phyloP scores from a whole-genome alignment of 73 alveolate species.

The Tetrahymena borealis region DNA sequence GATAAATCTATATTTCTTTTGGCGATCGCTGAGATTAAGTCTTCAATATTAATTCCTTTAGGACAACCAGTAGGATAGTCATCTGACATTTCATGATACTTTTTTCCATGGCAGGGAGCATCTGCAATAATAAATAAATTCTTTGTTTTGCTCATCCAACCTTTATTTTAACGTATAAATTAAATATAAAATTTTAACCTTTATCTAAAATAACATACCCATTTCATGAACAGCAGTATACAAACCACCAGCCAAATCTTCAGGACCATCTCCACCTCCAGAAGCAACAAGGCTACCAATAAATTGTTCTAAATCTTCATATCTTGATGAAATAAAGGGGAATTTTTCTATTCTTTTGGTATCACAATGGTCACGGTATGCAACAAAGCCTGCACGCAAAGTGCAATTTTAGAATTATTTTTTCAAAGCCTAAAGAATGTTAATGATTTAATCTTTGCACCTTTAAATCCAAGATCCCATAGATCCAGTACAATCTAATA shows the following conservation, averaged over 20 bases:
- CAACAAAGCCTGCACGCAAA: slow-evolving; percentile 55
- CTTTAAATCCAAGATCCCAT: slow-evolving; percentile 51
- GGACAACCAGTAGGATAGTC: slow-evolving; percentile 14
- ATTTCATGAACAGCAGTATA: not conserved
- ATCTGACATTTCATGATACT: not conserved
- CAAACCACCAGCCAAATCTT: slow-evolving; percentile 11
- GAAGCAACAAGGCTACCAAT: not conserved
- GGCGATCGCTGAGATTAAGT: not conserved
- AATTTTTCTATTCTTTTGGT: not conserved
- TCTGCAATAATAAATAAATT: not conserved
- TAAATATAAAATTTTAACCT: not conserved
- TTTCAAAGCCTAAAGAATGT: slow-evolving; percentile 33
- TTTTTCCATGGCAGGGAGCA: not conserved
- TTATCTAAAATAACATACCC: not conserved
- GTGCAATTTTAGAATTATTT: slow-evolving; percentile 27
- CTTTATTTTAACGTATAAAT: not conserved
- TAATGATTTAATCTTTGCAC: slow-evolving; percentile 25
- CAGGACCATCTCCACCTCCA: slow-evolving; percentile 19
- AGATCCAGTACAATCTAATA: slow-evolving; percentile 66
- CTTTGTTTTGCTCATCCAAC: not conserved
- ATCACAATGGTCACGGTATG: slow-evolving; percentile 45
- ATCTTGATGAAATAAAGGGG: not conserved
- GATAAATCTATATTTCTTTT: not conserved
- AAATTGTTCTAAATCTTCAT: not conserved
- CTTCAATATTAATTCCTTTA: not conserved